Percentiles rank a stretch among this genome's conserved stretches.
phyloP scores from a whole-genome alignment of 768 basidiomycete species.

The Pleurotus tuber-regium region DNA sequence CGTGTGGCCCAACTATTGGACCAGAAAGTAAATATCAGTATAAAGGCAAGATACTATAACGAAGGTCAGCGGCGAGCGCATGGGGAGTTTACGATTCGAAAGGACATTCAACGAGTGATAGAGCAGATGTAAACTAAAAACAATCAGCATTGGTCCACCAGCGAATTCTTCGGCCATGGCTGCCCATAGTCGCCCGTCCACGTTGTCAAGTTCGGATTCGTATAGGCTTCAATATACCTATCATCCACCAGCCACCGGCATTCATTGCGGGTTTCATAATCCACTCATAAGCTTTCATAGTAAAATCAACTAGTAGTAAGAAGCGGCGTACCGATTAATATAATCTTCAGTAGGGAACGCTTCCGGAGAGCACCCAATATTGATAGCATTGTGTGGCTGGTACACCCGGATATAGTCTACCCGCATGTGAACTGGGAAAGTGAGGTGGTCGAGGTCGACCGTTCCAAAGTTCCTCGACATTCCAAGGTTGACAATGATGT shows the following conservation, averaged over 20 bases:
- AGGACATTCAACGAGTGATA: neutral
- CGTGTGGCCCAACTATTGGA: too few relatives aligned
- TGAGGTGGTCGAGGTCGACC: slow-evolving; percentile 65
- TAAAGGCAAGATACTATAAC: too few relatives aligned
- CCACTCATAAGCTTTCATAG: too few relatives aligned
- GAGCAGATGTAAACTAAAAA: neutral
- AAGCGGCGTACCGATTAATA: slow-evolving; percentile 51
- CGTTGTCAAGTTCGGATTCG: slow-evolving; percentile 60
- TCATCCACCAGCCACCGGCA: too few relatives aligned
- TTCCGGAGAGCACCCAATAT: slow-evolving; percentile 71
- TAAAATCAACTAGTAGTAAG: neutral
- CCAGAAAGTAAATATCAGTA: neutral
- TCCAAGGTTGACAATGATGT: slow-evolving; percentile 80
- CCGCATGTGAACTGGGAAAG: slow-evolving; percentile 59
- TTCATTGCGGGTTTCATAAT: too few relatives aligned
- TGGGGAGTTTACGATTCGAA: too few relatives aligned
- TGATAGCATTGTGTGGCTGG: slow-evolving; percentile 56
- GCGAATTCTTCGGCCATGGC: slow-evolving; percentile 58
- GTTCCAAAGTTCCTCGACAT: slow-evolving; percentile 76
- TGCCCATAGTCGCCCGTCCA: slow-evolving; percentile 52
- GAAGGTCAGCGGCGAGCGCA: too few relatives aligned
- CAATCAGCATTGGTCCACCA: slow-evolving; percentile 35
- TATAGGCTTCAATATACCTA: slow-evolving; percentile 66
- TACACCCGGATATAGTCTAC: slow-evolving; percentile 67
- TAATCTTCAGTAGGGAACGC: slow-evolving; percentile 70